Conservation (phyloP, 192 early-diverging fungal species). For the Phycomyces blakesleeanus region DNA sequence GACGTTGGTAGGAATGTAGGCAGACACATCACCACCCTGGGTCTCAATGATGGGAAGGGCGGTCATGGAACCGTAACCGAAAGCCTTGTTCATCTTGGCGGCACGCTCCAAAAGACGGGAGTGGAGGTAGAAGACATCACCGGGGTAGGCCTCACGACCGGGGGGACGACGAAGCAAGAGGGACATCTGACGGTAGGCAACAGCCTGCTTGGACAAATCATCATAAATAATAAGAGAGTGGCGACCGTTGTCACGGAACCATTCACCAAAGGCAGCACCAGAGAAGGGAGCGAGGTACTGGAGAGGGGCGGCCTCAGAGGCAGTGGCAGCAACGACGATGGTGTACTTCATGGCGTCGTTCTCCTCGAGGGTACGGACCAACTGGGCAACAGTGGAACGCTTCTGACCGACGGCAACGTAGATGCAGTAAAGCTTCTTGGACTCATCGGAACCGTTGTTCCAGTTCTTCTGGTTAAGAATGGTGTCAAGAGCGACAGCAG, state of each 20-base stretch:
- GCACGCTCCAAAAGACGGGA: constrained; percentile 98
- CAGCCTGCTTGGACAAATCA: constrained; percentile 99
- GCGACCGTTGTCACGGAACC: constrained; percentile 98
- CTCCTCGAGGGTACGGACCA: constrained; percentile 96
- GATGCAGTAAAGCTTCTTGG: constrained; percentile 98
- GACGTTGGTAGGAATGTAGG: constrained; percentile 99
- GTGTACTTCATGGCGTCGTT: constrained; percentile 98
- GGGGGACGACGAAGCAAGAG: constrained; percentile 98
- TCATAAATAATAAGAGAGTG: constrained; percentile 99
- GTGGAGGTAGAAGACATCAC: constrained; percentile 99
- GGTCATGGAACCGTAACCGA: constrained; percentile 95
- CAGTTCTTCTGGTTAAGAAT: constrained; percentile 99
- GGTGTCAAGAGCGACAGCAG: constrained; percentile 95
- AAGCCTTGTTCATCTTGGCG: constrained; percentile 97
- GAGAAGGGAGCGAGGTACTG: constrained; percentile 99
- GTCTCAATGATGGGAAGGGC: constrained; percentile 99
- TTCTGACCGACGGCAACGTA: constrained; percentile 99
- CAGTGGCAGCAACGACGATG: constrained; percentile 96
- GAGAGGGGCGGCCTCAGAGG: constrained; percentile 96
- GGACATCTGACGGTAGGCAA: constrained; percentile 99
- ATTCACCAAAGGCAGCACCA: constrained; percentile 96
- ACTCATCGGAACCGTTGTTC: constrained; percentile 91
- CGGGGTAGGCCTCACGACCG: constrained; percentile 98
- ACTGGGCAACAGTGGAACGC: constrained; percentile 98
- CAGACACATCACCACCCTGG: constrained; percentile 99